Percentiles rank a stretch among this genome's conserved stretches.
phyloP scores from a whole-genome alignment of 345 rosid genomes.

The Arabis alpina region DNA sequence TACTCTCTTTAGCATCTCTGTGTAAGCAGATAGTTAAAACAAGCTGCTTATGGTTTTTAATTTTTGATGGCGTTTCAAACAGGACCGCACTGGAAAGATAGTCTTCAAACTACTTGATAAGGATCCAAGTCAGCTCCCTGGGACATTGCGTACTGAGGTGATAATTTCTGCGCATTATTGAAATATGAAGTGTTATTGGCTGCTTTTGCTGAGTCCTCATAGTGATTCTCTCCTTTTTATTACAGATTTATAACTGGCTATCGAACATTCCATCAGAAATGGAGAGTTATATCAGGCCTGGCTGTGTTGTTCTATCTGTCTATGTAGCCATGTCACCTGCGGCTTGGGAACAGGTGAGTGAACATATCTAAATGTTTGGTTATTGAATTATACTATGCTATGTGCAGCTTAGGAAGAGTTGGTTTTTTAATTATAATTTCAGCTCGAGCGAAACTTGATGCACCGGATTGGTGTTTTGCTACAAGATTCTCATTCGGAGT shows the following conservation, averaged over 20 bases:
- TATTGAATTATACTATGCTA: constrained; percentile 37
- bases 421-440: constrained; percentile 32
- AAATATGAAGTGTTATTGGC: not conserved
- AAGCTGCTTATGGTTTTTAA: not conserved
- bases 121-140: constrained; percentile 86
- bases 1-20: constrained; percentile 4
- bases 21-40: not conserved
- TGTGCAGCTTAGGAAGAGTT: constrained; percentile 39
- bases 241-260: constrained; percentile 86
- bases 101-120: constrained; percentile 74
- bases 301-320: constrained; percentile 81
- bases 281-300: constrained; percentile 98
- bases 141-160: constrained; percentile 68
- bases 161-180: constrained; percentile 16
- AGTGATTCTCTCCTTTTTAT: constrained; percentile 30
- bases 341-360: constrained; percentile 81
- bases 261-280: constrained; percentile 87
- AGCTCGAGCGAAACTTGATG: constrained; percentile 72
- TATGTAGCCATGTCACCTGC: constrained; percentile 74
- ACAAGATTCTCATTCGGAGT: constrained; percentile 59
- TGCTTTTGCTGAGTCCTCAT: constrained; percentile 16
- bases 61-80: constrained; percentile 28
- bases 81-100: constrained; percentile 78
- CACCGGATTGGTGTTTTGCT: constrained; percentile 57
- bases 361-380: constrained; percentile 7